Base-by-base conservation (phyloP, 805 yeast genomes). In the Yamadazyma insecticola region DNA sequence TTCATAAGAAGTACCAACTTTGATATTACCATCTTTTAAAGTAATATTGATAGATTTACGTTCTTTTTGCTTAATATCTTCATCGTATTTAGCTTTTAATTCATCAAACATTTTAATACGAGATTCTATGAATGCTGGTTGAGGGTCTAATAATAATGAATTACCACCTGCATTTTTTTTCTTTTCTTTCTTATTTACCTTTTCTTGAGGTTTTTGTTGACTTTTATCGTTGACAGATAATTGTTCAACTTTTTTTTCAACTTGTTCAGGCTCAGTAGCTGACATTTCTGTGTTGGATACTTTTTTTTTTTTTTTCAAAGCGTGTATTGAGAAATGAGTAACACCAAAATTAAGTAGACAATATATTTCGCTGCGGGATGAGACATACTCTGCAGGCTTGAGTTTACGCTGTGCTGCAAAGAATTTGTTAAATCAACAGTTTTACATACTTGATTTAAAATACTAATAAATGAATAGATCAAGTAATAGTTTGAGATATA, bases 1-100 rank as follows among this genome's bases (percentile, higher is more conserved):
- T 59, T 89, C 96, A 79, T 81, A 92, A 4, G 95, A 67, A 16
- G 74, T 74, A 40, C 86, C 98, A 45, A 73, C 81, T 57, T 82
- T 80, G 36, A 74, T 62, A 22, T 84, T 60, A 31, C 97, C 97
- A 48, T 90, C 97, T 55, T 82, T 85, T 59, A 90, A 70, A 32
- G 95, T 83, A 55, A 92, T 73, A 45, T 74, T 74, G 57, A 92
- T 79, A 27, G 86, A 72, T 16, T 32, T 39, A 40, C 76, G 62
- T 39, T 67, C 76, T 67, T 73, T 71, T 15, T 74, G 58, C 13
- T 88, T 84, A 30, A 81, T 63, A 41, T 74, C 76, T 4, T 75
- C 89, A 49, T 86, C 88, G 56, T 82, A 77, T 63, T 80, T 75
- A 34, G 76, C 77, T 67, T 83, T 82, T 44, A 92, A 70, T 56